Base-by-base conservation (phyloP, 805 yeast species). In the Hanseniaspora vineae region DNA sequence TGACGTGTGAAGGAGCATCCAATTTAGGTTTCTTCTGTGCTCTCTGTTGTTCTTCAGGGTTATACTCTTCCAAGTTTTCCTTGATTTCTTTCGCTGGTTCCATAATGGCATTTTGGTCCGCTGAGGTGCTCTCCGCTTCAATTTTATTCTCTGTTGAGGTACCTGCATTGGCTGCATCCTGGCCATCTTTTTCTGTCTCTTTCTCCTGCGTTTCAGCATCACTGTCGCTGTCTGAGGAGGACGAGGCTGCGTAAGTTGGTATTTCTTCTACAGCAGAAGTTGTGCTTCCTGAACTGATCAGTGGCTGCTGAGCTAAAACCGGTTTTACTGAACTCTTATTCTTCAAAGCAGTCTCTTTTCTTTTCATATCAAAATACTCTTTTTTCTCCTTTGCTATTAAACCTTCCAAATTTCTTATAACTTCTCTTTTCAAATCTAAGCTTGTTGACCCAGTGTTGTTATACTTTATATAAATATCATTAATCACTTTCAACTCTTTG, bases 331-430 rank as follows among this genome's bases (percentile, higher is more conserved):
- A 65, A 39, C 29, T 23, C 29, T 8, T 4, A 23, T 23, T 23
- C 8, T 23, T 23, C 29, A 23, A 4, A 23, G 4, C 8, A 8
- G 51, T 55, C 17, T 58, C 39, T 29, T 58, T 50, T 15, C 52
- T 54, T 46, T 55, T 55, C 44, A 64, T 68, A 44, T 58, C 58
- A 20, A 55, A 60, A 18, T 67, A 42, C 23, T 54, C 53, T 17
- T 45, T 51, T 17, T 54, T 54, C 48, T 58, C 58, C 39, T 54
- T 59, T n/a, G 54, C 54, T 12, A 64, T 50, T 37, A 58, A 43
- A 6, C 49, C 51, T 46, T 62, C 43, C 14, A 62, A 55, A n/a
- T 54, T 54, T n/a, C 52, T 52, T 32, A 58, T 55, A 4, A 57
- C 47, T 4, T 51, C 51, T 42, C 64, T 49, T 46, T 70, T 54